phyloP scores from a whole-genome alignment of 2,329 filamentous ascomycete genomes.

The Fusarium fujikuroi region DNA sequence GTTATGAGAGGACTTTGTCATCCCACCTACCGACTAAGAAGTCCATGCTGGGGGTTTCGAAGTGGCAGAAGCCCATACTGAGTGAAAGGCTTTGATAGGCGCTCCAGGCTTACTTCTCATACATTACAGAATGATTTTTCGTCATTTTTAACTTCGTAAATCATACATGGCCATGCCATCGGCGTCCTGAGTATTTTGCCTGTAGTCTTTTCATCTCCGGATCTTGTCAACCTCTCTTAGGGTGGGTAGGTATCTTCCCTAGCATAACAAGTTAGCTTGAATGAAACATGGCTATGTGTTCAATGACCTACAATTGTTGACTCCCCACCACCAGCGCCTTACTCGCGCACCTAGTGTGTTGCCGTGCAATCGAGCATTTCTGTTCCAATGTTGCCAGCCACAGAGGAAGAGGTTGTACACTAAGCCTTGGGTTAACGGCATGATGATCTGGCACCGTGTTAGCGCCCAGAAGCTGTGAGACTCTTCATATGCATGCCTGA shows the following conservation, averaged over 20 bases:
- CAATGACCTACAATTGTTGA: slow-evolving; percentile 74
- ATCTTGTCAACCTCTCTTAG: slow-evolving; percentile 14
- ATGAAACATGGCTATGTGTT: background rate
- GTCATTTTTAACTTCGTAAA: background rate
- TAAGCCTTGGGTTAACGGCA: slow-evolving; percentile 88
- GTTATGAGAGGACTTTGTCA: background rate
- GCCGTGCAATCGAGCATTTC: slow-evolving; percentile 79
- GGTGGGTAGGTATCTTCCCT: slow-evolving; percentile 70
- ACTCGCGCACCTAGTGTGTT: slow-evolving; percentile 79
- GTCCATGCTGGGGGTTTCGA: background rate
- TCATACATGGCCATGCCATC: background rate
- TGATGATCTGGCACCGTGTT: slow-evolving; percentile 69
- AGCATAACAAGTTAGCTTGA: slow-evolving; percentile 1
- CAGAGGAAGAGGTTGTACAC: slow-evolving; percentile 86
- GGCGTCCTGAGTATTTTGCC: background rate
- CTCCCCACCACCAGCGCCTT: slow-evolving; percentile 92
- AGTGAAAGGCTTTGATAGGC: background rate
- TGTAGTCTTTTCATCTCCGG: background rate
- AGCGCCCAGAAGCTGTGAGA: background rate
- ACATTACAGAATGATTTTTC: background rate
- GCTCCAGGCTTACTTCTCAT: background rate
- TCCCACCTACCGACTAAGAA: background rate
- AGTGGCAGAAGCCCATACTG: background rate
- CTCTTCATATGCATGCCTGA: slow-evolving; percentile 68
- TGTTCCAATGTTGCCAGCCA: slow-evolving; percentile 93